Evolutionary conservation across 2,329 filamentous ascomycete genomes (phyloP).

Genomic region (Pyrenophora seminiperda): DNA sequence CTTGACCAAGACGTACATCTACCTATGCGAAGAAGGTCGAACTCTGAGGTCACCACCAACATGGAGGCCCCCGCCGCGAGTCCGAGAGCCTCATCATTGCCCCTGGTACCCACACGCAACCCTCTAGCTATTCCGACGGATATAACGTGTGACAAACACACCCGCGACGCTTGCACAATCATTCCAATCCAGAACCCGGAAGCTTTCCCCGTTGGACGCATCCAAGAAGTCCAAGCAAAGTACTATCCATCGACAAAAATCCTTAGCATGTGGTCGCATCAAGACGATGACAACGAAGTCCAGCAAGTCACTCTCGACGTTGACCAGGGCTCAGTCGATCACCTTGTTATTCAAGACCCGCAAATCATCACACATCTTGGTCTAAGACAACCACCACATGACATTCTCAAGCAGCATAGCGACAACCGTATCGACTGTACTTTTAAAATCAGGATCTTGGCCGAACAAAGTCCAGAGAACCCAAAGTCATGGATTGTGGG

Average conservation of each 20-base stretch:
- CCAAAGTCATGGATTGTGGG: constrained; percentile 15
- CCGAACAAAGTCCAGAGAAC: neutral
- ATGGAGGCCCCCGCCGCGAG: neutral
- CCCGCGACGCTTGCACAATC: neutral
- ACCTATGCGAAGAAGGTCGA: neutral
- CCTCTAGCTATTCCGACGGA: neutral
- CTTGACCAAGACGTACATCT: too few species aligned
- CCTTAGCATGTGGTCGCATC: constrained; percentile 12
- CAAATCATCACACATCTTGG: constrained; percentile 19
- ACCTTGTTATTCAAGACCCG: constrained; percentile 19
- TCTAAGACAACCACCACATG: constrained; percentile 8
- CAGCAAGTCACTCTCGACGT: constrained; percentile 20
- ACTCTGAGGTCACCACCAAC: neutral
- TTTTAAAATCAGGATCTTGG: constrained; percentile 12
- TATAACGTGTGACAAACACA: neutral
- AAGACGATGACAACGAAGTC: neutral
- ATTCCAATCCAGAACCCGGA: constrained; percentile 18
- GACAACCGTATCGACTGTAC: constrained; percentile 13
- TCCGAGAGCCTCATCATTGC: neutral
- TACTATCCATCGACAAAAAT: constrained; percentile 17
- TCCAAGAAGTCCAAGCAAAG: constrained; percentile 22
- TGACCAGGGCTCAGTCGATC: constrained; percentile 20
- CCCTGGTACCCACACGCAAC: neutral
- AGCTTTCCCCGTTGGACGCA: constrained; percentile 14
- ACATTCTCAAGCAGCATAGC: neutral